Base-by-base conservation (phyloP, 2,329 filamentous ascomycete genomes). In the Arthrocladium fulminans region DNA sequence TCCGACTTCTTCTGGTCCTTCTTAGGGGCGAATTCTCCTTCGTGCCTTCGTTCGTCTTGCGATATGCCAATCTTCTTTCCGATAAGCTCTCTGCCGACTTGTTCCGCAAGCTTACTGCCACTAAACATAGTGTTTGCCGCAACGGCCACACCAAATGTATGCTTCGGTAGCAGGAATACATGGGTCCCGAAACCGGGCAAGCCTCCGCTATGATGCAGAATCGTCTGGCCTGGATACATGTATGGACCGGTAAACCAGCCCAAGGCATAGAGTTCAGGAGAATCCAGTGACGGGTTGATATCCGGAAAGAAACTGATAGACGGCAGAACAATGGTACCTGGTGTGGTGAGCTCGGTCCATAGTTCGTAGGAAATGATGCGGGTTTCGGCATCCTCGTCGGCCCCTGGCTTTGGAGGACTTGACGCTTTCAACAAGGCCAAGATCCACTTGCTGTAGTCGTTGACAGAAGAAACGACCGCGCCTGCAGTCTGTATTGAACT, bases 321-420 rank as follows among this genome's bases (percentile, higher is more conserved):
- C 12, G 35, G 24, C 4, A 17, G 35, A 5, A 48, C 10, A 29
- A 23, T 13, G 17, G 37, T 61, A 19, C 72, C 50, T 12, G 63
- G 62, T 25, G 52, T 50, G 49, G 68, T 63, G 2, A 60, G 63
- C 10, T 56, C 53, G 48, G 45, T 48, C 6, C 65, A 61, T 23
- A 74, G 54, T 1, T 68, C 66, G 12, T 58, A 60, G 2, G 61
- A 59, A 29, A 56, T 58, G n/a, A 48, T 38, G 22, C 7, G 10
- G 7, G n/a, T 22, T 40, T 22, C 17, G 13, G 8, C 37, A 3
- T 22, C 23, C 7, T 19, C 22, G 15, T 22, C 37, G 13, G 13
- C 17, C 20, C 23, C 17, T 20, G n/a, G 17, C 7, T 6, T 10
- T 10, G 37, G 37, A 4, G 20, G 8, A 20, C 45, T 25, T 13